Evolutionary conservation across 805 yeast genomes (phyloP).

Genomic region (Zygosaccharomyces bailii): DNA sequence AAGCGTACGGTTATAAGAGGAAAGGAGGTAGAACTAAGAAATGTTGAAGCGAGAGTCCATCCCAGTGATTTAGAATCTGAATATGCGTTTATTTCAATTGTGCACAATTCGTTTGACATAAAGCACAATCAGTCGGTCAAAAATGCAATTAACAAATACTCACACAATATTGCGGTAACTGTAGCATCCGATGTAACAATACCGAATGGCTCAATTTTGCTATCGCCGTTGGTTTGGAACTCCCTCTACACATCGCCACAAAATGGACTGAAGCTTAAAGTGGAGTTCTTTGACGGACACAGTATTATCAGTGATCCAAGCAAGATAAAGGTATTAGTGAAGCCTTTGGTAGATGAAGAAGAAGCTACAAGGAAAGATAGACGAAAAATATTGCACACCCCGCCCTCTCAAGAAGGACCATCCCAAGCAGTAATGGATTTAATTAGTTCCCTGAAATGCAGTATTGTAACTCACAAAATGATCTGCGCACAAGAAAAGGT

Average conservation of each 20-base stretch:
- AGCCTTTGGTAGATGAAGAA: constrained; percentile 9
- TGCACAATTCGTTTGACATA: constrained; percentile 22
- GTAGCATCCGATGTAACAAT: constrained; percentile 11
- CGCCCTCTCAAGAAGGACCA: neutral
- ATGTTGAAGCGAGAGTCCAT: constrained; percentile 7
- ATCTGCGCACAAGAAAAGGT: constrained; percentile 12
- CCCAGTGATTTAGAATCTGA: constrained; percentile 14
- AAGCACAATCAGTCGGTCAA: constrained; percentile 32
- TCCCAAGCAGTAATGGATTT: constrained; percentile 10
- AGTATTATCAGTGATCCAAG: neutral
- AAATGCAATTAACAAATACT: constrained; percentile 12
- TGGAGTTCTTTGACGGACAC: constrained; percentile 39
- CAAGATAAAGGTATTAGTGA: constrained; percentile 5
- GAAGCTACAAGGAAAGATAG: constrained; percentile 2
- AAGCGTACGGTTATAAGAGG: constrained; percentile 4
- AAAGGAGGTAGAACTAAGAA: neutral
- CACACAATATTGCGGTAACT: constrained; percentile 24
- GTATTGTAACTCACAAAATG: constrained; percentile 19
- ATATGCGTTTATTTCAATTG: constrained; percentile 34
- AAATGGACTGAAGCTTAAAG: constrained; percentile 34
- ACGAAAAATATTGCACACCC: neutral
- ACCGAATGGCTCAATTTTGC: constrained; percentile 32
- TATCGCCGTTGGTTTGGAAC: constrained; percentile 48
- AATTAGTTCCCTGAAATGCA: constrained; percentile 7
- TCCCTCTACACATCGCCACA: constrained; percentile 42